These are phyloP conservation scores for Aspergillus amoenus DNA, from an alignment of 2,329 filamentous ascomycete genomes.

Conservation along the genomic window DNA sequence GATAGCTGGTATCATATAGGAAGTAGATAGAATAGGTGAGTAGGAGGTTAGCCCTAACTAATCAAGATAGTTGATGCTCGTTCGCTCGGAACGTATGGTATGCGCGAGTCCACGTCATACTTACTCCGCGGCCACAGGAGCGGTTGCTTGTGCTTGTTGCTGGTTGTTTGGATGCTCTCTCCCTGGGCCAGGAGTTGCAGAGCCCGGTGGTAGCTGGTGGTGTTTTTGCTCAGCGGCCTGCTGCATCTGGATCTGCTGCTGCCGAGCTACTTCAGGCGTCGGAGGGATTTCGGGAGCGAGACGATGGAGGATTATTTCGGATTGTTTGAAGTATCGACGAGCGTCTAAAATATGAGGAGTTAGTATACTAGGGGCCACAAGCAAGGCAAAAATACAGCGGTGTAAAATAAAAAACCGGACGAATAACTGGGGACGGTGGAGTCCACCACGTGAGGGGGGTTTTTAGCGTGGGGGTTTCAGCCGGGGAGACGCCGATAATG, in stretches of 20 bases:
- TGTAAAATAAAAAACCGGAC: conserved; percentile 8
- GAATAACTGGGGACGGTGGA: conserved; percentile 23
- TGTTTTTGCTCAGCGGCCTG: conserved; percentile 34
- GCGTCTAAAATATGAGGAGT: conserved; percentile 62
- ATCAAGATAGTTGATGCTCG: background rate
- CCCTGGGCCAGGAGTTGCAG: conserved; percentile 34
- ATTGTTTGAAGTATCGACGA: conserved; percentile 97
- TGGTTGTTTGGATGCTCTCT: conserved; percentile 23
- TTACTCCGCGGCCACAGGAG: conserved; percentile 25
- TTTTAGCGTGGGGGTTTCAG: conserved; percentile 33
- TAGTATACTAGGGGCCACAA: background rate
- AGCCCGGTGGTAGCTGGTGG: conserved; percentile 36
- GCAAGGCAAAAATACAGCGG: conserved; percentile 11
- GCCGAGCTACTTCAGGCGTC: conserved; percentile 41
- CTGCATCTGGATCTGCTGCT: conserved; percentile 42
- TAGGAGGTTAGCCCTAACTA: background rate
- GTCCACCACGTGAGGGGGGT: conserved; percentile 19
- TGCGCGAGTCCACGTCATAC: background rate
- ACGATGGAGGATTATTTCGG: conserved; percentile 93
- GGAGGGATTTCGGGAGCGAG: conserved; percentile 57
- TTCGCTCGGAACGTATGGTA: background rate
- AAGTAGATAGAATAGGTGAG: background rate
- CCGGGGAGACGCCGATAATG: conserved; percentile 16
- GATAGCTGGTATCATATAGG: conserved; percentile 1
- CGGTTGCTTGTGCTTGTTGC: conserved; percentile 17